phyloP scores from a whole-genome alignment of 805 yeast species.

The Yamadazyma endophytica region DNA sequence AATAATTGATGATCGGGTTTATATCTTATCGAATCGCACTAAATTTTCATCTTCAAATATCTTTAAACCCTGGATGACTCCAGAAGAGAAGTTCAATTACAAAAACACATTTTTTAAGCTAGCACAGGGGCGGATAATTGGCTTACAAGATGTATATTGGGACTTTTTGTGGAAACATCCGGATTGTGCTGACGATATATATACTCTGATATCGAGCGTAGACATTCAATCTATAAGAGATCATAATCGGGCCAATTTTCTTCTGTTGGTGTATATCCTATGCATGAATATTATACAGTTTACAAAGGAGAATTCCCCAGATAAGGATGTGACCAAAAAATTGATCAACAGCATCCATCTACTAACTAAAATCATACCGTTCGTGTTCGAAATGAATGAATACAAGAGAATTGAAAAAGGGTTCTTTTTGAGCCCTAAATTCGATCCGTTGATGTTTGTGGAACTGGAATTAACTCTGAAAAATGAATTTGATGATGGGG shows the following conservation, averaged over 20 bases:
- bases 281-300: constrained; percentile 18
- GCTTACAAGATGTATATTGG: constrained; percentile 28
- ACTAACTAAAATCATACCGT: constrained; percentile 63
- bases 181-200: constrained; percentile 51
- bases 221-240: constrained; percentile 62
- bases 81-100: constrained; percentile 63
- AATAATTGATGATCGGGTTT: no score
- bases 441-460: constrained; percentile 5
- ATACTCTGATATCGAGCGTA: constrained; percentile 47
- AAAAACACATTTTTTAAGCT: constrained; percentile 59
- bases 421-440: constrained; percentile 18
- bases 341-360: constrained; percentile 61
- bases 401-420: constrained; percentile 24
- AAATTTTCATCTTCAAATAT: no score
- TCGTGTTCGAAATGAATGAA: constrained; percentile 49
- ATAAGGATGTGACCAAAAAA: constrained; percentile 24
- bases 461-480: no score
- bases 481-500: constrained; percentile 1
- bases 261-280: constrained; percentile 42
- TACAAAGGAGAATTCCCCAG: no score
- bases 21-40: no score
- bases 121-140: constrained; percentile 41
- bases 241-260: constrained; percentile 53
- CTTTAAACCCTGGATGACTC: no score
- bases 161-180: constrained; percentile 33